Conservation (phyloP, 345 rosid species). For the Carallia brachiata region DNA sequence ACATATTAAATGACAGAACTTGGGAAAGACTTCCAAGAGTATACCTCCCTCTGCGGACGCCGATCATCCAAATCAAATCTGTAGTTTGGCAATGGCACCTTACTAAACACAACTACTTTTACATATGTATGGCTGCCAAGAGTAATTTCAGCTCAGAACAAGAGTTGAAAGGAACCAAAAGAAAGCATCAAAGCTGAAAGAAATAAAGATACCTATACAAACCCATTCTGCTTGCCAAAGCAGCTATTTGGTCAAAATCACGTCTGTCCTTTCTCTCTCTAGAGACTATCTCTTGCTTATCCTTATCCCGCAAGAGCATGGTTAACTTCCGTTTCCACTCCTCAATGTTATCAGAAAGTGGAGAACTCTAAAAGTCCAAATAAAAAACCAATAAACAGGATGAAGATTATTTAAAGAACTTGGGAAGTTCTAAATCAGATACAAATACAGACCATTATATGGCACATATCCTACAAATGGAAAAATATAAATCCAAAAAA, state of each 20-base stretch:
- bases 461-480: too few species aligned
- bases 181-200: conserved; percentile 3
- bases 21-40: neutral
- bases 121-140: conserved; percentile 72
- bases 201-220: conserved; percentile 58
- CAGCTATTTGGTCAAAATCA: conserved; percentile 69
- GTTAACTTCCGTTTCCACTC: conserved; percentile 71
- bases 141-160: conserved; percentile 23
- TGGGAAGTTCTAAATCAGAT: too few species aligned
- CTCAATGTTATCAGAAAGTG: conserved; percentile 38
- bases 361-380: conserved; percentile 33
- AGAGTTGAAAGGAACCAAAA: conserved; percentile 16
- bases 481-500: too few species aligned
- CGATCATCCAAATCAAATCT: conserved; percentile 90
- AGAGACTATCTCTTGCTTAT: conserved; percentile 67
- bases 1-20: neutral
- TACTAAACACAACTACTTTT: conserved; percentile 81
- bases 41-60: conserved; percentile 94
- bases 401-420: neutral
- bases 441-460: too few species aligned
- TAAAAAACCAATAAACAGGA: conserved; percentile 8
- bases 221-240: conserved; percentile 69
- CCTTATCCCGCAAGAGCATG: conserved; percentile 49
- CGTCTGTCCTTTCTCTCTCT: conserved; percentile 84
- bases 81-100: conserved; percentile 90